Conservation (phyloP, 345 rosid species). For the Laguncularia racemosa region DNA sequence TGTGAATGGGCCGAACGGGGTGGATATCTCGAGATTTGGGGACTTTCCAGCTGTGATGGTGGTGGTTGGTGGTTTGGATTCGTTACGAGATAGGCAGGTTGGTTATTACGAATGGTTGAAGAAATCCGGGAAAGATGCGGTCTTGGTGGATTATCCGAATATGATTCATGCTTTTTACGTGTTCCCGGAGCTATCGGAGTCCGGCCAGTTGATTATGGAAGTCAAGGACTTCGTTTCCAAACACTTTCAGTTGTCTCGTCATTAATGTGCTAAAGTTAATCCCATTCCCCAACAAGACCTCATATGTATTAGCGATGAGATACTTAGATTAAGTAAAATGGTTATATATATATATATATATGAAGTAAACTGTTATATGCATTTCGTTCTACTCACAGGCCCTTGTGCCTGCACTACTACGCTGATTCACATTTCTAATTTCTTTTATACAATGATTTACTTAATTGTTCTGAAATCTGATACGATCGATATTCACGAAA, state of each 20-base stretch:
- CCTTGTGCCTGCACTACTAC: too few species aligned
- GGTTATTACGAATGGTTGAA: slow-evolving; percentile 60
- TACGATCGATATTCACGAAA: too few species aligned
- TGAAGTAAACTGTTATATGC: too few species aligned
- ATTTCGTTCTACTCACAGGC: too few species aligned
- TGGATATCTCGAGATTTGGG: slow-evolving; percentile 32
- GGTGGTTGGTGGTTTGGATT: slow-evolving; percentile 54
- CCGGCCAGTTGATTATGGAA: slow-evolving; percentile 32
- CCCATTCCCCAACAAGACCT: too few species aligned
- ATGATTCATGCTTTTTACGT: slow-evolving; percentile 77
- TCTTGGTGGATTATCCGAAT: slow-evolving; percentile 57
- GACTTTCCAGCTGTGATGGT: slow-evolving; percentile 51
- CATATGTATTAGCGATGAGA: too few species aligned
- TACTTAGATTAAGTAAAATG: too few species aligned
- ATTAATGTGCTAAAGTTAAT: too few species aligned
- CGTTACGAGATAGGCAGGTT: slow-evolving; percentile 76
- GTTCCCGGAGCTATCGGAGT: slow-evolving; percentile 59
- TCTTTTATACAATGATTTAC: too few species aligned
- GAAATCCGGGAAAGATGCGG: slow-evolving; percentile 52
- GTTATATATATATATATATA: too few species aligned
- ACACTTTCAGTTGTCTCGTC: not conserved
- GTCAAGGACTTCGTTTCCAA: slow-evolving; percentile 40
- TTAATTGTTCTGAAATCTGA: too few species aligned
- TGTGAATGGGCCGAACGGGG: slow-evolving; percentile 38
- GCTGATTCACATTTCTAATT: too few species aligned